Conservation (phyloP, 2,329 filamentous ascomycete species). For the Hymenotorrendiella dingleyae region DNA sequence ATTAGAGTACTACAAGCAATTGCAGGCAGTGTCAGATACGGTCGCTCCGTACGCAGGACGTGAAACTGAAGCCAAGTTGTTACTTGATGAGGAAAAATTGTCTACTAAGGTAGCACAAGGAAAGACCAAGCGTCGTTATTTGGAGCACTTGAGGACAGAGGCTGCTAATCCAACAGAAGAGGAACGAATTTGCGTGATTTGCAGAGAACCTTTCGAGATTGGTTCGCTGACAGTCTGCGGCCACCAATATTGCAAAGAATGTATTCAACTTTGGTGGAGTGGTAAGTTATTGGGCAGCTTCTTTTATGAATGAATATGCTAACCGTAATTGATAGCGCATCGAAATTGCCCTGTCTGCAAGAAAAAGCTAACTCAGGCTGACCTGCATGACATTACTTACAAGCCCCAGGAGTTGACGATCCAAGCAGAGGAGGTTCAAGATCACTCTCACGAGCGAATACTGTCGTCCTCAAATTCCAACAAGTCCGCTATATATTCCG, state of each 20-base stretch:
- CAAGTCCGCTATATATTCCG: slow-evolving; percentile 63
- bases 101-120: slow-evolving; percentile 53
- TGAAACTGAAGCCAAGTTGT: slow-evolving; percentile 36
- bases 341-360: slow-evolving; percentile 84
- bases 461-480: slow-evolving; percentile 15
- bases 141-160: slow-evolving; percentile 35
- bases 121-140: slow-evolving; percentile 71
- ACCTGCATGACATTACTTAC: slow-evolving; percentile 80
- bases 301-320: not conserved
- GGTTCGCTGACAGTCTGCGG: slow-evolving; percentile 83
- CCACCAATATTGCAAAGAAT: slow-evolving; percentile 87
- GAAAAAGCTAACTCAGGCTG: slow-evolving; percentile 52
- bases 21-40: slow-evolving; percentile 86
- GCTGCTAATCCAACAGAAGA: slow-evolving; percentile 53
- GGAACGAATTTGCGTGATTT: slow-evolving; percentile 81
- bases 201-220: slow-evolving; percentile 67
- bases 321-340: slow-evolving; percentile 39
- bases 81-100: slow-evolving; percentile 53
- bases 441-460: slow-evolving; percentile 25
- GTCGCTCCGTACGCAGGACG: slow-evolving; percentile 67
- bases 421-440: slow-evolving; percentile 47
- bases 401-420: slow-evolving; percentile 70
- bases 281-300: slow-evolving; percentile 11
- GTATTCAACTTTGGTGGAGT: slow-evolving; percentile 73
- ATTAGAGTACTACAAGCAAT: slow-evolving; percentile 82